Base-by-base conservation (phyloP, 371 early-diverging fungal species). In the Mucor racemosus region DNA sequence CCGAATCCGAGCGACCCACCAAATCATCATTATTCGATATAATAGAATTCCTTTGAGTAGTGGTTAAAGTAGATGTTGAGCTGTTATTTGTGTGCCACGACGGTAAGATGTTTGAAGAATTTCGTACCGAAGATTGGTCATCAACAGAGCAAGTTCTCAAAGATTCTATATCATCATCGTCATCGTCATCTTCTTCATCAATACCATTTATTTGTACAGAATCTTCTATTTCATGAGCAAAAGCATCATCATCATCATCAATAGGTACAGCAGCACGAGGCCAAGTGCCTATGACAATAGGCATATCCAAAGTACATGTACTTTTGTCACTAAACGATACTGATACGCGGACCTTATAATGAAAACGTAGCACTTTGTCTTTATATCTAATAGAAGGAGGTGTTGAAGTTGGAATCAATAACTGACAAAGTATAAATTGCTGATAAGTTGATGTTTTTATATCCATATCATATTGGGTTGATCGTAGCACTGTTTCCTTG, bases 221-320 rank as follows among this genome's bases (percentile, higher is more conserved):
- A 17, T 77, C 76, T 7, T 72, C 65, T 0, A n/a, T 36, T 5
- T 60, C 42, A 13, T 60, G 42, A 19, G 41, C 50, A 34, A n/a
- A 40, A 7, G 33, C 35, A 15, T 78, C 82, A 21, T 78, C 76
- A 26, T 82, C 82, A 55, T 82, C 82, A 19, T 82, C 82, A 59
- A 82, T 82, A 17, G 82, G 82, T 38, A 82, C 68, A 7, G 72
- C 64, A 0, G 82, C 80, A 38, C 75, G 76, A 46, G 82, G 82
- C 78, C 78, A 82, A 6, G 82, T 82, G 34, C 82, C 82, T 13
- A 82, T 60, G 7, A 76, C 69, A 60, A 82, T 75, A 8, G 82
- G 82, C 44, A 82, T 54, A 44, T 82, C 82, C 11, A 78, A 33
- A 9, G 39, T 50, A 35, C 54, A 65, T 3, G 56, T 64, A 7